phyloP scores from a whole-genome alignment of 2,329 filamentous ascomycete genomes.

The Fusarium falciforme region DNA sequence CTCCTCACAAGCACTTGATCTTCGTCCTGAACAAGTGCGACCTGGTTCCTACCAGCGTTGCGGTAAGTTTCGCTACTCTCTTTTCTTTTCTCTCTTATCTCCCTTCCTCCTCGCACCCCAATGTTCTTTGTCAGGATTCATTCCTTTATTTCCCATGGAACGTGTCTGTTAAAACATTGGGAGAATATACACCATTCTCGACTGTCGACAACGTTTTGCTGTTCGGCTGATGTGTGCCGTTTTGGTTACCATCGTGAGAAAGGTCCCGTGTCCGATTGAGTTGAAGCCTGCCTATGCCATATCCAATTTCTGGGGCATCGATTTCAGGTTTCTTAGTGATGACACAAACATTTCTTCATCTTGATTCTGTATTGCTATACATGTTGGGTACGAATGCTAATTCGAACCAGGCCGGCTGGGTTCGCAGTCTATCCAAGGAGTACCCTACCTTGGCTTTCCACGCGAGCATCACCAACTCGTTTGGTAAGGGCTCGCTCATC shows the following conservation, averaged over 20 bases:
- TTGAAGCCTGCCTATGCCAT: constrained; percentile 85
- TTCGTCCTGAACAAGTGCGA: constrained; percentile 68
- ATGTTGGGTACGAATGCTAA: constrained; percentile 39
- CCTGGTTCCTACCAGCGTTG: constrained; percentile 89
- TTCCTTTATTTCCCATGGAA: constrained; percentile 77
- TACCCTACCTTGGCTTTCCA: constrained; percentile 96
- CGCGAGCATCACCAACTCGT: constrained; percentile 93
- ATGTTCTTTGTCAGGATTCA: constrained; percentile 87
- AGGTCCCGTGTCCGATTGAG: constrained; percentile 89
- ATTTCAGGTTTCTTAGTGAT: constrained; percentile 98
- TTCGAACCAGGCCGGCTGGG: constrained; percentile 83
- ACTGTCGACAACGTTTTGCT: constrained; percentile 50
- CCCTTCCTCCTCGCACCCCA: constrained; percentile 63
- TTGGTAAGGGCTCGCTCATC: constrained; percentile 95
- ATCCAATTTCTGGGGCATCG: constrained; percentile 56
- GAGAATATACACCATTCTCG: constrained; percentile 77
- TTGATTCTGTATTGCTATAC: constrained; percentile 3
- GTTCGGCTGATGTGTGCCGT: constrained; percentile 82
- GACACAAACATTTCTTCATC: constrained; percentile 76
- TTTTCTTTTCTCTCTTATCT: constrained; percentile 41
- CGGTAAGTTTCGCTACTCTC: constrained; percentile 75
- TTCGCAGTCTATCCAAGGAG: constrained; percentile 86
- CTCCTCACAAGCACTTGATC: constrained; percentile 90
- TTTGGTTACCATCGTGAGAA: constrained; percentile 85
- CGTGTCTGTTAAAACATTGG: constrained; percentile 99